Evolutionary conservation across 805 yeast species (phyloP).

Genomic region (Suhomyces tanzawaensis): DNA sequence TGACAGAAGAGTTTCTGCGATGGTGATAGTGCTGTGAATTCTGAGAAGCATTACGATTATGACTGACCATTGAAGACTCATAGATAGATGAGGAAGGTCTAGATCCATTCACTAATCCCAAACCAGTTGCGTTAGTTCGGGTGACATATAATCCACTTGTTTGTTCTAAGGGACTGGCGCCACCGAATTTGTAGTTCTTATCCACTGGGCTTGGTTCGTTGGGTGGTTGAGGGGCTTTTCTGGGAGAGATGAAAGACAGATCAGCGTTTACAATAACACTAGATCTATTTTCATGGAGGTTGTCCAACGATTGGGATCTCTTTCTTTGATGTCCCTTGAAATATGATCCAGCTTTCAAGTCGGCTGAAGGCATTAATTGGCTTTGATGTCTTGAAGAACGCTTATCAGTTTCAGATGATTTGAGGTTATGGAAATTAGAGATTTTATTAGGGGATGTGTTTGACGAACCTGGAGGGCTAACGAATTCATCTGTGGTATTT

Average conservation of each 20-base stretch:
- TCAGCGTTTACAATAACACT: slow-evolving; percentile 20
- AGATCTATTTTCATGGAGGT: slow-evolving; percentile 20
- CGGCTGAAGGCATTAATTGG: slow-evolving; percentile 9
- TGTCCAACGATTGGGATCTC: slow-evolving; percentile 52
- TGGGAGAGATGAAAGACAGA: slow-evolving; percentile 55
- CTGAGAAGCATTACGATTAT: slow-evolving; percentile 46
- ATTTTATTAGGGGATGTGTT: slow-evolving; percentile 9
- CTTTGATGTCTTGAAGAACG: background rate
- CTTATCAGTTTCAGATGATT: slow-evolving; percentile 22
- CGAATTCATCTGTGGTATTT: slow-evolving; percentile 7
- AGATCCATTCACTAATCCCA: slow-evolving; percentile 19
- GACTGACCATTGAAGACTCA: slow-evolving; percentile 39
- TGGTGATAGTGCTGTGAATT: slow-evolving; percentile 25
- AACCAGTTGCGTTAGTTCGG: slow-evolving; percentile 22
- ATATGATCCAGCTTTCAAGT: slow-evolving; percentile 3
- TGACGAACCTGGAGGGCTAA: slow-evolving; percentile 11
- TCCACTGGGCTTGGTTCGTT: slow-evolving; percentile 29
- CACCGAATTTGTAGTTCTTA: slow-evolving; percentile 30
- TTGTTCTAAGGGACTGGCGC: slow-evolving; percentile 11
- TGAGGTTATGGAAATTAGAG: slow-evolving; percentile 7
- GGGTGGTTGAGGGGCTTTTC: slow-evolving; percentile 74
- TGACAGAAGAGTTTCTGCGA: slow-evolving; percentile 28
- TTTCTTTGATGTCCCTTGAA: slow-evolving; percentile 40
- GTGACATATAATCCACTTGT: slow-evolving; percentile 18
- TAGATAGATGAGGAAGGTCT: slow-evolving; percentile 55